Base-by-base conservation (phyloP, 805 yeast genomes). In the Yamadazyma phyllophila region DNA sequence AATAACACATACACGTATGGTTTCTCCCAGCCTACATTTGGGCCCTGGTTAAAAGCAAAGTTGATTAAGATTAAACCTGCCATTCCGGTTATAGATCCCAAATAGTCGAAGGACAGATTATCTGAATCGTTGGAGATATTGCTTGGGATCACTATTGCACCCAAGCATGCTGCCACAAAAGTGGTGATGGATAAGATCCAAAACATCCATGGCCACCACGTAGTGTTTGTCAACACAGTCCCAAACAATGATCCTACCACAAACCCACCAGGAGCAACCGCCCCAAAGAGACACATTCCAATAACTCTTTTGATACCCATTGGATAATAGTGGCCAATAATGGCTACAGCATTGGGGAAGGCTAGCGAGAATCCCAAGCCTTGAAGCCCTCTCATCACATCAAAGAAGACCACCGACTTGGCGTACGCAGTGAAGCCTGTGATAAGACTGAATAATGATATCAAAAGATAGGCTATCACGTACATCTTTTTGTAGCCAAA, bases 1-100 rank as follows among this genome's bases (percentile, higher is more conserved):
- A 85, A 64, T 11, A 86, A 59, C 0, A 73, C 78, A 42, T 81
- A 78, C 36, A 82, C 78, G 53, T 85, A 85, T 1, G 83, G 76
- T 2, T 53, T 59, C 4, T 66, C 59, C 92, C 92, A 86, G 10
- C 92, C 91, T 2, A 73, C 85, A 16, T 77, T 75, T 0, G 92
- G 88, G 3, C 86, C 91, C 58, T 87, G 89, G 55, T 84, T 87
- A 81, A 87, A 82, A 1, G 82, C 79, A 59, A 85, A 81, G 52
- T 83, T 85, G 58, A 87, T 72, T 16, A 86, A 59, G 3, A 84
- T 69, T 36, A 87, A 60, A 0, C 88, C 89, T 10, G 66, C 46
- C 7, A 85, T 77, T 3, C 88, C 91, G n/a, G 76, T 50, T 0
- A 66, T 16, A 0, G 84, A 67, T 0, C 72, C 71, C 29, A 42